These are phyloP conservation scores for Zoysia matrella DNA, from an alignment of 202 grass and related monocot genomes.

Conservation along the genomic window DNA sequence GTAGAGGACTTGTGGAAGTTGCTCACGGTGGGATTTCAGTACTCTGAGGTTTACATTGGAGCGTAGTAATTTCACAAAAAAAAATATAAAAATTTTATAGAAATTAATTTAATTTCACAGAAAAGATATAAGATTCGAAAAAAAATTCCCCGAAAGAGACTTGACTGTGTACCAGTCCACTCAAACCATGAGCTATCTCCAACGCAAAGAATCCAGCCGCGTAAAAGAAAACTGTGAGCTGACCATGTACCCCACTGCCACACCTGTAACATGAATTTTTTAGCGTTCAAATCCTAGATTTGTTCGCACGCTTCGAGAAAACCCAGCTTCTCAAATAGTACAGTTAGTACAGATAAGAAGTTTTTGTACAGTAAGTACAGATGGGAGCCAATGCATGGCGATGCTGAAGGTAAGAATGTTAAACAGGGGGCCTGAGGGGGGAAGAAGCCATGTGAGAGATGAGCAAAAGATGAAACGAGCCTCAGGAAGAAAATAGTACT, in stretches of 20 bases:
- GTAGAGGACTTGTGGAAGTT: no score
- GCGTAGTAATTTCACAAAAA: no score
- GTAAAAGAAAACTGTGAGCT: background rate
- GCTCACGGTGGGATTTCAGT: no score
- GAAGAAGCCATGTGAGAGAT: slow-evolving; percentile 50
- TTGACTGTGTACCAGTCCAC: no score
- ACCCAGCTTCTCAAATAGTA: slow-evolving; percentile 29
- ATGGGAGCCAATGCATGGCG: slow-evolving; percentile 26
- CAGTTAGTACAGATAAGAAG: slow-evolving; percentile 7
- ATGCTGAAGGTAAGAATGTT: slow-evolving; percentile 40
- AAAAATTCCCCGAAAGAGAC: no score
- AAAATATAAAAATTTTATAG: no score
- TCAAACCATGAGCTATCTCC: no score
- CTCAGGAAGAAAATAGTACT: slow-evolving; percentile 30
- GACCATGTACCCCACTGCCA: slow-evolving; percentile 2
- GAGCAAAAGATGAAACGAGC: slow-evolving; percentile 28
- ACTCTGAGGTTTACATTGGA: no score
- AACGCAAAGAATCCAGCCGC: background rate
- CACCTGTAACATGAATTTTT: slow-evolving; percentile 15
- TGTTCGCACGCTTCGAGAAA: slow-evolving; percentile 36
- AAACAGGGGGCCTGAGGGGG: slow-evolving; percentile 27
- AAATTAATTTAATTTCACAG: no score
- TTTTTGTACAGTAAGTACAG: slow-evolving; percentile 23
- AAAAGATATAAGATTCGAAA: no score
- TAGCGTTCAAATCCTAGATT: slow-evolving; percentile 49